These are phyloP conservation scores for Russula sp. DNA, from an alignment of 768 basidiomycete genomes.

Conservation along the genomic window DNA sequence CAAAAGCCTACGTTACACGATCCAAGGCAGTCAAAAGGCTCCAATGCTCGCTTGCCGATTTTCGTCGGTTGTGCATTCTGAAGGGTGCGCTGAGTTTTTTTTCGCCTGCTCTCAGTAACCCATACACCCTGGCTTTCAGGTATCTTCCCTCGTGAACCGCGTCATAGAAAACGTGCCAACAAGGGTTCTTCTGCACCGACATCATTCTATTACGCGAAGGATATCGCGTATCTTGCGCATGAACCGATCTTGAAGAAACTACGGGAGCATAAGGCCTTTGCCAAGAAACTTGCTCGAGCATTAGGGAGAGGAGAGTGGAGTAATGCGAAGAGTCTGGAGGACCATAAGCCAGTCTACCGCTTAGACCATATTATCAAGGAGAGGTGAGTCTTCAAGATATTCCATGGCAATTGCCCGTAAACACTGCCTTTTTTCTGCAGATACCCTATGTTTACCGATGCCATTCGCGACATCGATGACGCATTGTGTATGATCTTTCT, in stretches of 20 bases:
- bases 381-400: slow-evolving; percentile 46
- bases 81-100: slow-evolving; percentile 56
- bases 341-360: slow-evolving; percentile 84
- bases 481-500: slow-evolving; percentile 92
- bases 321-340: slow-evolving; percentile 87
- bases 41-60: slow-evolving; percentile 94
- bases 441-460: slow-evolving; percentile 95
- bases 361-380: slow-evolving; percentile 98
- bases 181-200: slow-evolving; percentile 96
- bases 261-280: slow-evolving; percentile 96
- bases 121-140: slow-evolving; percentile 41
- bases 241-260: slow-evolving; percentile 92
- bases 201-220: slow-evolving; percentile 97
- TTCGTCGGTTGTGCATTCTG: slow-evolving; percentile 91
- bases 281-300: slow-evolving; percentile 91
- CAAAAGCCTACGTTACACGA: slow-evolving; percentile 87
- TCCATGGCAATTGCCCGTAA: not conserved
- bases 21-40: slow-evolving; percentile 90
- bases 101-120: not conserved
- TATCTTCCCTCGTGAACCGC: slow-evolving; percentile 95
- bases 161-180: slow-evolving; percentile 86
- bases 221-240: slow-evolving; percentile 94
- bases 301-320: slow-evolving; percentile 94
- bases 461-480: slow-evolving; percentile 93
- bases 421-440: slow-evolving; percentile 32